Evolutionary conservation across 306 rosid species (phyloP).

Genomic region (Medicago lupulina): DNA sequence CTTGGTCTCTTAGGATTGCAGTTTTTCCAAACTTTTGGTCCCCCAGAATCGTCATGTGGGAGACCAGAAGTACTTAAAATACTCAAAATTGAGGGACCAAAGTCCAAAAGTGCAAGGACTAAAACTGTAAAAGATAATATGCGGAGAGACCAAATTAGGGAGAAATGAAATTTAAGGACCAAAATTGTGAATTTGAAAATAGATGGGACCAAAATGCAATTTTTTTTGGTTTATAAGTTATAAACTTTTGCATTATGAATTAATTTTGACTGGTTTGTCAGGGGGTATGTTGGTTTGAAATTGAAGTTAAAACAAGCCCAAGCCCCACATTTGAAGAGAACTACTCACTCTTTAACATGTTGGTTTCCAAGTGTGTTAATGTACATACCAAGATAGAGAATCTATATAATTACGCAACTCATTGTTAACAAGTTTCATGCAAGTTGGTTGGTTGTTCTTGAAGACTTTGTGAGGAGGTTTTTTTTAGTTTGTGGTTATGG

Average conservation of each 20-base stretch:
- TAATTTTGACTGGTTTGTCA: conserved; percentile 94
- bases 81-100: background rate
- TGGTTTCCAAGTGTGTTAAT: conserved; percentile 77
- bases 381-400: conserved; percentile 81
- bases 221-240: conserved; percentile 28
- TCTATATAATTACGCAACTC: conserved; percentile 72
- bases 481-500: conserved; percentile 68
- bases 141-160: background rate
- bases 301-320: conserved; percentile 98
- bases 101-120: background rate
- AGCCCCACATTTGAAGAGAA: conserved; percentile 87
- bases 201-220: background rate
- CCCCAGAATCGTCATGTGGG: background rate
- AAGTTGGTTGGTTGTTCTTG: conserved; percentile 67
- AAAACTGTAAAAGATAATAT: background rate
- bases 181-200: background rate
- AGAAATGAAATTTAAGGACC: background rate
- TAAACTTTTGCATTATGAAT: conserved; percentile 56
- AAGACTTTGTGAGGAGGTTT: conserved; percentile 64
- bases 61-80: background rate
- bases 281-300: conserved; percentile 99
- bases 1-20: background rate
- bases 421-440: conserved; percentile 76
- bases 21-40: background rate
- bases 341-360: conserved; percentile 79